Base-by-base conservation (phyloP, 192 early-diverging fungal species). In the Chytriomyces sp. region DNA sequence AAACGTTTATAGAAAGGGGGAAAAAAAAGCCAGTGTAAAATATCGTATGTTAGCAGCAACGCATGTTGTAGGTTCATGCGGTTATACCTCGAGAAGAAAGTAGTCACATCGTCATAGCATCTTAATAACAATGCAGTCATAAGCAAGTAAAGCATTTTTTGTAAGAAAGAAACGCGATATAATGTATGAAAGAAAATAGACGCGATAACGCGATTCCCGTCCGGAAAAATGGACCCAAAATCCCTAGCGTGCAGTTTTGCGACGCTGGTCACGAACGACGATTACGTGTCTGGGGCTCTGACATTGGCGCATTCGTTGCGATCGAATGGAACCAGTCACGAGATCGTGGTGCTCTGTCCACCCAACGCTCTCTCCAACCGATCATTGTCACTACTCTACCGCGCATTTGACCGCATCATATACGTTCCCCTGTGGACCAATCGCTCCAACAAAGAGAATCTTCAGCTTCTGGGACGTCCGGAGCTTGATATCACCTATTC, bases 401-500 rank as follows among this genome's bases (percentile, higher is more conserved):
- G 78, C 10, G 84, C 87, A 31, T 95, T 87, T 74, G 93, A 92
- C 70, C 74, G 80, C 5, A 84, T 97, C 55, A 84, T 95, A 59
- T 80, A 85, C 38, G 91, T 69, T 10, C 65, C 66, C 34, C 32
- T 75, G 38, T 55, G 25, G 37, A 38, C 73, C 7, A 56, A 59
- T 64, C 26, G n/a, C 5, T 32, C 64, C 10, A 85, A 91, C 39
- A 53, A 70, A n/a, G 76, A 49, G 34, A 90, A 92, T 67, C 76
- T 93, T 10, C 39, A 54, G 19, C 74, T 96, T 8, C 87, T 98
- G 14, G 96, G 95, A n/a, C 83, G 96, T 6, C 91, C 92, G 14
- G 96, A 98, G 65, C 89, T 98, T 14, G 89, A 91, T 64, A 83
- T 91, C 67, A 96, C 96, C 0, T 89, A 91, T 57, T 96, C 95